Base-by-base conservation (phyloP, 331 rosid genomes). In the Quercus phellos region DNA sequence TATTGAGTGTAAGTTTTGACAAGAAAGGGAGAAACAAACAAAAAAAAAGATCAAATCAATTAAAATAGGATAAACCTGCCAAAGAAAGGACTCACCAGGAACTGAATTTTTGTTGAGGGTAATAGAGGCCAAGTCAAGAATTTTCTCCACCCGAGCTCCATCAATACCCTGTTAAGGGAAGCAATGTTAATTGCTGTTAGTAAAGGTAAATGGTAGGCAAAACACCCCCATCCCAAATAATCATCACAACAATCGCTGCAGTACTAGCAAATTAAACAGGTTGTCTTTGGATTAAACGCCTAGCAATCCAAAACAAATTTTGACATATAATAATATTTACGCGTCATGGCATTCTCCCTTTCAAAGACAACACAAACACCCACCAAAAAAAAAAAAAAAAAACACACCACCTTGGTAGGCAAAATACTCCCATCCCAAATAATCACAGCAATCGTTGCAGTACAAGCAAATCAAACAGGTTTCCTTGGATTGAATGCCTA, bases 51-150 rank as follows among this genome's bases (percentile, higher is more conserved):
- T 55, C 34, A 26, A 13, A 10, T 27, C 53, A 68, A 77, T 66
- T 30, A 24, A 55, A 75, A 51, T 68, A 30, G 21, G 58, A 78
- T 9, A 14, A 26, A 68, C 58, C 26, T 29, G 58, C 16, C 55
- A 38, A 72, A 71, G 60, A 11, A 29, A 46, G 53, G 46, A 77
- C 85, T 87, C 76, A 94, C 99, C 96, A 17, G 97, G 96, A 78
- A 92, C 97, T 58, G 97, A 94, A 73, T 94, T 94, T 84, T 94
- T 94, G 88, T 92, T 94, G 68, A 94, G 97, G 58, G 98, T 94
- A 71, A 94, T 94, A 1, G 83, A 94, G 77, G 97, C 92, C 90
- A 92, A 73, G 92, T 94, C 98, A 46, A 94, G 96, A 81, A 94
- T 94, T 89, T 93, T 93, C 85, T 93, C 98, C 38, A 56, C 97